These are phyloP conservation scores for Tolypocladium ovalisporum DNA, from an alignment of 2,329 filamentous ascomycete species.

Conservation along the genomic window DNA sequence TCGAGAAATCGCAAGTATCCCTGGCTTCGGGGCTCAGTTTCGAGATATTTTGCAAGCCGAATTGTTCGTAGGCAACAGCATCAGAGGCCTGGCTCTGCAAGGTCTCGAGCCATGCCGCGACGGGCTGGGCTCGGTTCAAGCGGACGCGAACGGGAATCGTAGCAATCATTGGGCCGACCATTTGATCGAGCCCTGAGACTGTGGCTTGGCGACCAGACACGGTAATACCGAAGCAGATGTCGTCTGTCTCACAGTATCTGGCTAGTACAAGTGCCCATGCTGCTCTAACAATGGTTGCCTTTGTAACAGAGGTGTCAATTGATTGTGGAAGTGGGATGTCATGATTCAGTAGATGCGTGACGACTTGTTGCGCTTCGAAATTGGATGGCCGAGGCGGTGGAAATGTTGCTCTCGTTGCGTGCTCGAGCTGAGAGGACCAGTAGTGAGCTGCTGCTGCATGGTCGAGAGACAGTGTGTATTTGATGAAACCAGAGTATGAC, in stretches of 20 bases:
- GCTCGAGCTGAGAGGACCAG: background rate
- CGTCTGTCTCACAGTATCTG: background rate
- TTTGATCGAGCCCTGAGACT: background rate
- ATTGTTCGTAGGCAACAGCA: constrained; percentile 1
- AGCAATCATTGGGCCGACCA: background rate
- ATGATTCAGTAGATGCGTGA: background rate
- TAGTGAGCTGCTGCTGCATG: background rate
- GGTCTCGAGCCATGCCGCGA: background rate
- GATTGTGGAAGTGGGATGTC: background rate
- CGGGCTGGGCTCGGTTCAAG: background rate
- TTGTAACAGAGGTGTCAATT: background rate
- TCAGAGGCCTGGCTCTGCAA: constrained; percentile 5
- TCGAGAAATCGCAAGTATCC: background rate
- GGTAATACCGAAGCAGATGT: background rate
- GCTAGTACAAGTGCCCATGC: background rate
- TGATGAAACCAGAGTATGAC: background rate
- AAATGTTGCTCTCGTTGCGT: background rate
- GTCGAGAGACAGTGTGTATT: background rate
- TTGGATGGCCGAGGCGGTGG: background rate
- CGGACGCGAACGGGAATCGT: background rate
- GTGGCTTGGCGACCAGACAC: background rate
- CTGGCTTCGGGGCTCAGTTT: background rate
- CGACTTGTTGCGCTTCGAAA: background rate
- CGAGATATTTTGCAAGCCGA: background rate
- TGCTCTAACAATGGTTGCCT: background rate